A percentile compares a stretch with the other conserved stretches of the same genome.
phyloP scores from a whole-genome alignment of 768 basidiomycete species.

The Amanita subjunquillea region DNA sequence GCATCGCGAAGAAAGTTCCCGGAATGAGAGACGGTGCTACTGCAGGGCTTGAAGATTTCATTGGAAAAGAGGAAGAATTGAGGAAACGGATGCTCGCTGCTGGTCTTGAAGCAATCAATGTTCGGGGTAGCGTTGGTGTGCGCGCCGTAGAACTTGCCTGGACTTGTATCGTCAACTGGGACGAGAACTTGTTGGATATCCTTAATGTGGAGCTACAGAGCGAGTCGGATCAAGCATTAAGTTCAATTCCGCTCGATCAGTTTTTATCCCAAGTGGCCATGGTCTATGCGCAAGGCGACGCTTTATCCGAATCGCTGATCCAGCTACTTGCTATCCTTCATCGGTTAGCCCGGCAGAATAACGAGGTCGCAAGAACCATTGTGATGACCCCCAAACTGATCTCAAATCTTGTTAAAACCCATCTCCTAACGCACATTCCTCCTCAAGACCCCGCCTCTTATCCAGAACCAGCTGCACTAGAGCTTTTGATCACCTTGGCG shows the following conservation, averaged over 20 bases:
- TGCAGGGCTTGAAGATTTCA: slow-evolving; percentile 23
- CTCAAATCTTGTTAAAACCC: slow-evolving; percentile 37
- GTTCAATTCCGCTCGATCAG: slow-evolving; percentile 24
- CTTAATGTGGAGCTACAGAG: slow-evolving; percentile 40
- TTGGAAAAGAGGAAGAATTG: slow-evolving; percentile 33
- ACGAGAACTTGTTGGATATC: slow-evolving; percentile 23
- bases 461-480: slow-evolving; percentile 41
- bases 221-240: slow-evolving; percentile 18
- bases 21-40: slow-evolving; percentile 23
- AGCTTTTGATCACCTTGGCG: slow-evolving; percentile 47
- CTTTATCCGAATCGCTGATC: slow-evolving; percentile 36
- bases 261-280: slow-evolving; percentile 40
- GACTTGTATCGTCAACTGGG: slow-evolving; percentile 66
- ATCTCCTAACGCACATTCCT: slow-evolving; percentile 44
- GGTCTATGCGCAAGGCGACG: slow-evolving; percentile 27
- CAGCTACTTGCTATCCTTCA: slow-evolving; percentile 52
- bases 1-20: slow-evolving; percentile 34
- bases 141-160: slow-evolving; percentile 65
- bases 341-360: slow-evolving; percentile 52
- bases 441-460: slow-evolving; percentile 24
- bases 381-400: slow-evolving; percentile 42
- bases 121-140: slow-evolving; percentile 56
- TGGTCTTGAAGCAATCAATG: slow-evolving; percentile 54
- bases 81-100: slow-evolving; percentile 57
- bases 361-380: slow-evolving; percentile 39